Percentiles rank a stretch among this genome's conserved stretches.
Conservation (phyloP, 345 rosid species). For the Passiflora organensis region DNA sequence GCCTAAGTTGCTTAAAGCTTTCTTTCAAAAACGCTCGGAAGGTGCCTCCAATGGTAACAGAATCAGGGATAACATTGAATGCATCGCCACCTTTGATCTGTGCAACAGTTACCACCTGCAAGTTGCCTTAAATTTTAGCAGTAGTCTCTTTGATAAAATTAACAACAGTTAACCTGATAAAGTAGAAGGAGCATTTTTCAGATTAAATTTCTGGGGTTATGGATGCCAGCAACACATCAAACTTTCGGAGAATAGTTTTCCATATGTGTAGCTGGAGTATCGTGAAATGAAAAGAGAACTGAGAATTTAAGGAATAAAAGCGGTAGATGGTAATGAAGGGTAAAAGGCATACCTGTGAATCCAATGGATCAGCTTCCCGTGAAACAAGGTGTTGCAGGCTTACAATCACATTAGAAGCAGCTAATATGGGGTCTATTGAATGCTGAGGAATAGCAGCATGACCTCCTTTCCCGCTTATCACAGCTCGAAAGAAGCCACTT, state of each 20-base stretch:
- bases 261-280: too few species aligned
- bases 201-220: too few species aligned
- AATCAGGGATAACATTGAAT: constrained; percentile 78
- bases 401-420: constrained; percentile 70
- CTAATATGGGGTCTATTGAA: constrained; percentile 67
- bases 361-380: constrained; percentile 84
- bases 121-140: too few species aligned
- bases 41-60: constrained; percentile 76
- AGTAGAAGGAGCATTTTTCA: too few species aligned
- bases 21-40: constrained; percentile 57
- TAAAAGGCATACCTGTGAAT: constrained; percentile 75
- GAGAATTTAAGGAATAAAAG: too few species aligned
- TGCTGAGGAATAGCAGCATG: constrained; percentile 90
- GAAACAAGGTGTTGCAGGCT: constrained; percentile 86
- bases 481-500: constrained; percentile 66
- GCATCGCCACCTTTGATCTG: constrained; percentile 72
- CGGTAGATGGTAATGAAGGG: not conserved
- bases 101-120: constrained; percentile 68
- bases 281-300: too few species aligned
- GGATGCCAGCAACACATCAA: too few species aligned
- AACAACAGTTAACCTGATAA: too few species aligned
- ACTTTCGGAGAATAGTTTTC: too few species aligned
- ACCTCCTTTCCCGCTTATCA: constrained; percentile 78
- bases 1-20: constrained; percentile 44
- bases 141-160: too few species aligned